Evolutionary conservation across 495 filamentous ascomycete species (phyloP), one percentile per base, ranked within the genome.

Genomic region (Penicillium lividum): DNA sequence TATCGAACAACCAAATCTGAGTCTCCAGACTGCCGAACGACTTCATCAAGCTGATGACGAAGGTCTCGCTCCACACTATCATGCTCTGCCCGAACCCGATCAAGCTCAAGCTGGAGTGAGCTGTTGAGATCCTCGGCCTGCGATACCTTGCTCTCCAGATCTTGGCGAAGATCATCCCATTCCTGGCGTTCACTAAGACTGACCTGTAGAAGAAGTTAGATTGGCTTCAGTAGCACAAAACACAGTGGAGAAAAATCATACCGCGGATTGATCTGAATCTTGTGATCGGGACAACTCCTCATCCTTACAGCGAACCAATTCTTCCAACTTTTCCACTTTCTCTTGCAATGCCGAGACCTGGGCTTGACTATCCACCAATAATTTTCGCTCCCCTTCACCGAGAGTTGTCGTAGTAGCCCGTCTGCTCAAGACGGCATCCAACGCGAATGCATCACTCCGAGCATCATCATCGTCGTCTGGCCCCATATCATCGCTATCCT

Each of bases 401-500:
- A 78, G 64, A 6, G 77, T 80, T 27, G 75, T 75, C 15, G 75
- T 74, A 7, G 75, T 80, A 48, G 77, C 86, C 54, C 84, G 81
- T 59, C 86, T 82, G 50, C 84, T 90, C 61, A 59, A 69, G 64
- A 64, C 79, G 61, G 74, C 77, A 67, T 88, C 80, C 47, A 87
- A 60, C 53, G 79, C 81, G 75, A 89, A 89, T 33, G 86, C 77
- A 73, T 88, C 85, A 59, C 81, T 82, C 29, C 83, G 81, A 59
- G 85, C 80, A 69, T 87, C 82, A 51, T 76, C 76, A 54, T 89
- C 86, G 55, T 89, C 88, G 18, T 85, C 83, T 13, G 63, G 68
- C 1, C 77, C 80, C 54, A 74, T 77, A 63, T 92, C 89, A 60
- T 95, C 93, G 60, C 96, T 94, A 71, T 98, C 94, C 69, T 98